phyloP scores from a whole-genome alignment of 2,329 filamentous ascomycete genomes.

The Purpureocillium takamizusanense region DNA sequence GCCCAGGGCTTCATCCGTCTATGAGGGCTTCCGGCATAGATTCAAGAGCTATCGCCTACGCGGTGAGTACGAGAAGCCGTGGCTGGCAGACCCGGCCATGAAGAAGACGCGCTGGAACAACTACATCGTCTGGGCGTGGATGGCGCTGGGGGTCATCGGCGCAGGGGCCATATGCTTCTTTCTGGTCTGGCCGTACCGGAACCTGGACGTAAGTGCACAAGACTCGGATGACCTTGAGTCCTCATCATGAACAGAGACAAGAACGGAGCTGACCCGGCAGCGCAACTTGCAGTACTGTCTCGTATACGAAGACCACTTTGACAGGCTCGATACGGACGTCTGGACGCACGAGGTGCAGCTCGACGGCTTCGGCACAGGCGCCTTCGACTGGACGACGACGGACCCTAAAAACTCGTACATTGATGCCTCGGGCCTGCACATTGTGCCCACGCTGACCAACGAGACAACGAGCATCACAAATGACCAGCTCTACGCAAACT shows the following conservation, averaged over 20 bases:
- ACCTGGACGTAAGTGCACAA: constrained; percentile 10
- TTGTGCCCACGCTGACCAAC: constrained; percentile 42
- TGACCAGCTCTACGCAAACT: constrained; percentile 27
- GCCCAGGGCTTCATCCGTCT: constrained; percentile 2
- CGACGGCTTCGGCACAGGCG: constrained; percentile 36
- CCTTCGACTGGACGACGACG: constrained; percentile 46
- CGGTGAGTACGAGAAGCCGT: constrained; percentile 27
- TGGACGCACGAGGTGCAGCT: constrained; percentile 40
- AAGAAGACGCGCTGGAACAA: constrained; percentile 25
- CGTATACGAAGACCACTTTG: constrained; percentile 41
- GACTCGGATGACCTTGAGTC: too few species aligned
- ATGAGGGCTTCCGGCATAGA: constrained; percentile 5
- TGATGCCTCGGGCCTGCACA: constrained; percentile 39
- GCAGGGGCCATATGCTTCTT: constrained; percentile 23
- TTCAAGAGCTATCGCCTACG: constrained; percentile 25
- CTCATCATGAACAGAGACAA: too few species aligned
- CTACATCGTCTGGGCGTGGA: constrained; percentile 20
- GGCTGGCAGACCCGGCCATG: constrained; percentile 23
- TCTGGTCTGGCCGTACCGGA: constrained; percentile 15
- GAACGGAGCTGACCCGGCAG: too few species aligned
- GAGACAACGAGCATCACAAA: constrained; percentile 27
- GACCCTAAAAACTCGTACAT: constrained; percentile 37
- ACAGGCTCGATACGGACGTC: constrained; percentile 28
- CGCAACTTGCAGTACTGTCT: constrained; percentile 31
- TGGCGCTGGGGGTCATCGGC: constrained; percentile 22